Evolutionary conservation across 2,329 filamentous ascomycete species (phyloP), one percentile per base, ranked within the genome.

Genomic region (Rhynchosporium graminicola): DNA sequence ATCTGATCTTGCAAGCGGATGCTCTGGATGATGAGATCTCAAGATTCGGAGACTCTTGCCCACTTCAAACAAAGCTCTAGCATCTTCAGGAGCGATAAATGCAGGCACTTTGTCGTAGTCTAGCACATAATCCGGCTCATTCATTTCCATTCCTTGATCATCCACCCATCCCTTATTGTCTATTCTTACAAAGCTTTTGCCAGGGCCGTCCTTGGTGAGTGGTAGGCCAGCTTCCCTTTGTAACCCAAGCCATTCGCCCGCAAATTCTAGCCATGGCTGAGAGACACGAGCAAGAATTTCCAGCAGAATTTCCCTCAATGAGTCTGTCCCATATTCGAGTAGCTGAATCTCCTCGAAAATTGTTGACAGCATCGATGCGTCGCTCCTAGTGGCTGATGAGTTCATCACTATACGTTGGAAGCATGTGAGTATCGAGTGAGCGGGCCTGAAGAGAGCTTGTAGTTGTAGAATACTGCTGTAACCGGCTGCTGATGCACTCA

Each of bases 41-140:
- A 96, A 79, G 59, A 95, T 86, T 7, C 89, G 84, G 54, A 96
- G 76, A 72, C 89, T 94, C 69, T 83, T 85, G 3, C 91, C 92
- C 3, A 87, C 89, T 72, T 96, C 91, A 67, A 94, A 93, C n/a
- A 95, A 85, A 4, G 81, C 78, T 57, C 83, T 81, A 3, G 86
- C 87, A 67, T 93, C 83, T 62, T 95, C 90, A 4, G 79, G 74
- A 0, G 87, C 83, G 50, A 96, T 80, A 68, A 95, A 95, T 1
- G 81, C 79, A 0, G 91, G 91, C 76, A 95, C 86, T 65, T 84
- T 83, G 33, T 83, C 78, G 28, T 80, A 79, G 63, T 89, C 85
- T 38, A 93, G 81, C 5, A 84, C 76, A 67, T 85, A 90, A 65
- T 89, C 85, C 1, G 81, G 72, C 28, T 85, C 83, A 45, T 82